A percentile compares a stretch with the other conserved stretches of the same genome.
Evolutionary conservation across 495 filamentous ascomycete genomes (phyloP).

Genomic region (Viridothelium virens): DNA sequence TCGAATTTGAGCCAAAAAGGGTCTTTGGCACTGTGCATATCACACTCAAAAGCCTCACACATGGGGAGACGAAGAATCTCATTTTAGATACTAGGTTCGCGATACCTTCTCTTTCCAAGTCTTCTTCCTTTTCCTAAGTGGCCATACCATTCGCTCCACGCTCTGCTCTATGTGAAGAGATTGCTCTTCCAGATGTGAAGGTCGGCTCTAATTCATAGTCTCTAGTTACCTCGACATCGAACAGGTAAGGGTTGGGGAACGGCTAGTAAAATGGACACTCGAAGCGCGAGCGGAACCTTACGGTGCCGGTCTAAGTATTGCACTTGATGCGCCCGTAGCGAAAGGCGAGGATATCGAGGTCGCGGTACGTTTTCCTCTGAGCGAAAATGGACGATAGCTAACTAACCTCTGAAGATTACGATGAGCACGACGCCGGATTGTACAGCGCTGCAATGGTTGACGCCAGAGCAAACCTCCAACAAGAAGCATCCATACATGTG

Average conservation of each 20-base stretch:
- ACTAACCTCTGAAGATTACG: constrained; percentile 9
- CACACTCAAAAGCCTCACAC: constrained; percentile 61
- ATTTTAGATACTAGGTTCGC: constrained; percentile 68
- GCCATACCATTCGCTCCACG: background rate
- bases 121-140: constrained; percentile 8
- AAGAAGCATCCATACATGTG: constrained; percentile 93
- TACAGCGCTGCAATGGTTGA: constrained; percentile 90
- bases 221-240: constrained; percentile 57
- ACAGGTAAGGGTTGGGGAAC: constrained; percentile 56
- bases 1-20: constrained; percentile 69
- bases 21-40: constrained; percentile 69
- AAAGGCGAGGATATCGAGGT: constrained; percentile 57
- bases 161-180: background rate
- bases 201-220: background rate
- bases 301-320: constrained; percentile 71
- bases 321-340: constrained; percentile 53
- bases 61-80: constrained; percentile 62
- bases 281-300: constrained; percentile 61
- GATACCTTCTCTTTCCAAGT: background rate
- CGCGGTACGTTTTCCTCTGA: constrained; percentile 38
- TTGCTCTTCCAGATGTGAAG: background rate
- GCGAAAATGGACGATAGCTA: background rate
- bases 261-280: constrained; percentile 57
- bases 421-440: constrained; percentile 72
- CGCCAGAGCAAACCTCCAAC: constrained; percentile 81